Evolutionary conservation across 257 asterid genomes (phyloP).

Genomic region (Solanum stenotomum): DNA sequence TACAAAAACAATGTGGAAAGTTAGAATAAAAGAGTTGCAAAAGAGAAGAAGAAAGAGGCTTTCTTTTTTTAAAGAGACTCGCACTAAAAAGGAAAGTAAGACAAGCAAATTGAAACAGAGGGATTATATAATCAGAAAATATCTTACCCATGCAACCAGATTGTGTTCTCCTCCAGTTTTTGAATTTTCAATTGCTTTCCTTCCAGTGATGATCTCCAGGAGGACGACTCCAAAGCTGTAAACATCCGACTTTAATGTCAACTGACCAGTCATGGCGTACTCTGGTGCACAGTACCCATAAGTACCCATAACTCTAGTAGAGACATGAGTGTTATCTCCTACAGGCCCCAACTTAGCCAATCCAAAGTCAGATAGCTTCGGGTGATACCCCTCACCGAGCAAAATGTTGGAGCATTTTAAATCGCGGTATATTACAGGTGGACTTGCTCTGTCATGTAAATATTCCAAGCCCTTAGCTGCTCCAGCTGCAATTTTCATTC

Average conservation of each 20-base stretch:
- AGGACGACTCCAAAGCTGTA: constrained; percentile 98
- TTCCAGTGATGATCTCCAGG: constrained; percentile 84
- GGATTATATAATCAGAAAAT: neutral
- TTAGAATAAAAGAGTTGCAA: neutral
- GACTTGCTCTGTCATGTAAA: constrained; percentile 70
- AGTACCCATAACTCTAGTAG: constrained; percentile 97
- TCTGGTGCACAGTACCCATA: constrained; percentile 99
- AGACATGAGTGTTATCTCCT: constrained; percentile 92
- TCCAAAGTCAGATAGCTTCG: constrained; percentile 93
- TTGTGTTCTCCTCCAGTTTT: constrained; percentile 68
- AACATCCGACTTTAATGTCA: constrained; percentile 86
- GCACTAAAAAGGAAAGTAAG: neutral
- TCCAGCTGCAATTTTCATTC: constrained; percentile 97
- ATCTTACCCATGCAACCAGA: constrained; percentile 79
- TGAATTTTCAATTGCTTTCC: constrained; percentile 75
- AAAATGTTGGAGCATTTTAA: constrained; percentile 86
- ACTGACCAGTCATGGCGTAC: constrained; percentile 93
- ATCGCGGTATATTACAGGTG: constrained; percentile 94
- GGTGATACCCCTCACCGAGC: constrained; percentile 68
- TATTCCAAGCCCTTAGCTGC: constrained; percentile 96
- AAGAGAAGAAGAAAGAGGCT: neutral
- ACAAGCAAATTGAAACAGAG: neutral
- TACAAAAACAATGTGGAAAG: neutral
- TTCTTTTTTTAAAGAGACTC: neutral
- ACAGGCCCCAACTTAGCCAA: constrained; percentile 93